Conservation (phyloP, 164 flowering plant genomes). For the Chloranthus sessilifolius region DNA sequence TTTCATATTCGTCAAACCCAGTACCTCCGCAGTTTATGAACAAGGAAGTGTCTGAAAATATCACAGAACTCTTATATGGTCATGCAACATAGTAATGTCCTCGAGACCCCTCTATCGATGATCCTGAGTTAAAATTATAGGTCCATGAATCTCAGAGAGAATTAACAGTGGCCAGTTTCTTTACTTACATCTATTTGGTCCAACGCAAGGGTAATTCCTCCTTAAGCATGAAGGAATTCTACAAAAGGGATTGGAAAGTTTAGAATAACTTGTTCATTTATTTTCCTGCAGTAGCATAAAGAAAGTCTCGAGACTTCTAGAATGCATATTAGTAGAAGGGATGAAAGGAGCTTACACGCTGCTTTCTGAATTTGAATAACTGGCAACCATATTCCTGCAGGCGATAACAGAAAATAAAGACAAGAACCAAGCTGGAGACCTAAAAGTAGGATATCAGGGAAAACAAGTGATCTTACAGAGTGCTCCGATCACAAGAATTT, state of each 20-base stretch:
- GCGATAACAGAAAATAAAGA: not conserved
- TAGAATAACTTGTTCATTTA: not conserved
- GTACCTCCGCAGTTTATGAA: constrained; percentile 80
- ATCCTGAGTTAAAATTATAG: no score
- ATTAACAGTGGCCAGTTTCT: not conserved
- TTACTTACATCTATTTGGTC: constrained; percentile 39
- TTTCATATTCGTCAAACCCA: constrained; percentile 46
- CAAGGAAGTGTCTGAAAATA: constrained; percentile 46
- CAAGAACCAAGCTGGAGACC: not conserved
- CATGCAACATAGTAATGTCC: no score
- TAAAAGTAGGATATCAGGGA: not conserved
- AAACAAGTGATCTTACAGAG: constrained; percentile 1
- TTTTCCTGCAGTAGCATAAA: not conserved
- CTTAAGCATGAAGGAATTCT: constrained; percentile 55
- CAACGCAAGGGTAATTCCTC: constrained; percentile 55
- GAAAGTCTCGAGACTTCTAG: not conserved
- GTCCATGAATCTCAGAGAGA: not conserved
- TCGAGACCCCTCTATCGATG: no score
- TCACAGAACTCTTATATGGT: no score
- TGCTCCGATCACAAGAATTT: not conserved
- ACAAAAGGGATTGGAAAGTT: not conserved
- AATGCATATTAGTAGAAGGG: not conserved
- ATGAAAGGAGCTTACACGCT: constrained; percentile 43
- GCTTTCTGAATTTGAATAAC: constrained; percentile 26
- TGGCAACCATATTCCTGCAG: constrained; percentile 52